Conservation (phyloP, 306 rosid genomes). For the Acacia crassicarpa region DNA sequence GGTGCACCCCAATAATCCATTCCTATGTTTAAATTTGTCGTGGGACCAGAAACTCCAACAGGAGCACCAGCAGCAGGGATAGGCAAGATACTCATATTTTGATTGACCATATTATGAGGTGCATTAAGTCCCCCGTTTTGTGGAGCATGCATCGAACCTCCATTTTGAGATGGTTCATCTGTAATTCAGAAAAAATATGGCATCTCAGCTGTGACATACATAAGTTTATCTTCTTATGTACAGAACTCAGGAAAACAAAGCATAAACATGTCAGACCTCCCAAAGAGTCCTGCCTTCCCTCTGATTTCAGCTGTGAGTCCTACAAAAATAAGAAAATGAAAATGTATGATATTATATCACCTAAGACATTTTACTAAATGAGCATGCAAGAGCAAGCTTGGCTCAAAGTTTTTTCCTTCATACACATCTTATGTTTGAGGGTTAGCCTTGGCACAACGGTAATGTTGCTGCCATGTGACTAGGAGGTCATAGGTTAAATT, state of each 20-base stretch:
- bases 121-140: constrained; percentile 80
- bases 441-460: no score
- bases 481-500: no score
- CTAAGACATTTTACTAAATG: not conserved
- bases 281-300: constrained; percentile 75
- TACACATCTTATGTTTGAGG: constrained; percentile 8
- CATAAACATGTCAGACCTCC: constrained; percentile 64
- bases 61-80: constrained; percentile 73
- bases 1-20: constrained; percentile 98
- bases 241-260: constrained; percentile 30
- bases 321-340: constrained; percentile 38
- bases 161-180: constrained; percentile 88
- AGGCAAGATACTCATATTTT: constrained; percentile 61
- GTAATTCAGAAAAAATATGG: constrained; percentile 29
- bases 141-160: constrained; percentile 61
- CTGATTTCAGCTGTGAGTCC: constrained; percentile 87
- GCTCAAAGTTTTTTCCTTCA: not conserved
- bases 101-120: constrained; percentile 67
- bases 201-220: constrained; percentile 5
- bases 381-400: not conserved
- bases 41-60: constrained; percentile 76
- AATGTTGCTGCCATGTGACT: no score
- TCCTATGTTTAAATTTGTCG: constrained; percentile 93
- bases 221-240: not conserved
- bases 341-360: constrained; percentile 2